phyloP scores from a whole-genome alignment of 176 grass and related monocot species.

The Lolium multiflorum region DNA sequence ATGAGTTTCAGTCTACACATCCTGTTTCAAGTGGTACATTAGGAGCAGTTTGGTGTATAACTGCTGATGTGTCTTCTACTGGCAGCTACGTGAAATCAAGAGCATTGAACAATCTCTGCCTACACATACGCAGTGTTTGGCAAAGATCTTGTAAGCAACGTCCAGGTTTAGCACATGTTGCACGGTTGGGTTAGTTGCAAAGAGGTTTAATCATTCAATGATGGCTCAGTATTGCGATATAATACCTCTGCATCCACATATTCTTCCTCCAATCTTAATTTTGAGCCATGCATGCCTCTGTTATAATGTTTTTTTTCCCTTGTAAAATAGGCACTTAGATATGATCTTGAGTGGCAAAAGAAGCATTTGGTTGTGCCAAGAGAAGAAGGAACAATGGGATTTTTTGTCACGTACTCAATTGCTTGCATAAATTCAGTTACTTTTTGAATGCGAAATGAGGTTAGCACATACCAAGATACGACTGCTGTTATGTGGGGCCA shows the following conservation, averaged over 20 bases:
- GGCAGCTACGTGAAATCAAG: no score
- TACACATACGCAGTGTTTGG: constrained; percentile 37
- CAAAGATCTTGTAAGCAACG: constrained; percentile 56
- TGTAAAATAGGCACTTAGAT: not conserved
- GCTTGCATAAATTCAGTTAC: no score
- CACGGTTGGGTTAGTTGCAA: not conserved
- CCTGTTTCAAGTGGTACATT: constrained; percentile 22
- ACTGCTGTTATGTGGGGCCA: no score
- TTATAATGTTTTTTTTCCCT: not conserved
- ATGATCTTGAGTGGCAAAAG: not conserved
- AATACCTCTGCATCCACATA: not conserved
- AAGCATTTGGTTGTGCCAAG: not conserved
- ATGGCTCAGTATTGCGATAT: not conserved
- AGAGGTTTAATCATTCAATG: not conserved
- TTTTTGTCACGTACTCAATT: not conserved
- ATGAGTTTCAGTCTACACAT: not conserved
- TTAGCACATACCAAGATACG: no score
- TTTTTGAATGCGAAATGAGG: no score
- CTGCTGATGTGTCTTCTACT: no score
- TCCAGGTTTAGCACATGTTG: constrained; percentile 57
- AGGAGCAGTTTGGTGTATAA: not conserved
- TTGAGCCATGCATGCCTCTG: not conserved
- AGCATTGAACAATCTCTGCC: constrained; percentile 22
- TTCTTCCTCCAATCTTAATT: not conserved
- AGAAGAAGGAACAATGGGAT: not conserved